Evolutionary conservation across 257 asterid genomes (phyloP).

Genomic region (Nicotiana obtusifolia): DNA sequence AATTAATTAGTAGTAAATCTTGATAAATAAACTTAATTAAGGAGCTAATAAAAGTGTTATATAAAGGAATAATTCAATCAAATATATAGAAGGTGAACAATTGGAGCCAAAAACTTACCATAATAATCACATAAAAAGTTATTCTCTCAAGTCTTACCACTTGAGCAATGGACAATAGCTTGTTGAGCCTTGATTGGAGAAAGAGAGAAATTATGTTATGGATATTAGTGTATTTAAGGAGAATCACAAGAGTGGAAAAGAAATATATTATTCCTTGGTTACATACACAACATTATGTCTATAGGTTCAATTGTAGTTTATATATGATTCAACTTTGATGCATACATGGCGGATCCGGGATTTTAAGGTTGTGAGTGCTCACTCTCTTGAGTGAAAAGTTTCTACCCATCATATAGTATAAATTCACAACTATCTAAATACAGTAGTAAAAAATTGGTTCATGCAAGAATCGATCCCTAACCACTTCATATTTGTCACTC

Average conservation of each 20-base stretch:
- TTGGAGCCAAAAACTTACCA: not conserved
- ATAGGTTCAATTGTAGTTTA: constrained; percentile 13
- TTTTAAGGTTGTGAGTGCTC: too few species aligned
- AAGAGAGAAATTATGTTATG: constrained; percentile 36
- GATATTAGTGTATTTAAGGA: constrained; percentile 43
- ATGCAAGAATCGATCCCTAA: too few species aligned
- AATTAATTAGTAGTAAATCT: not conserved
- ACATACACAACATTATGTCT: constrained; percentile 23
- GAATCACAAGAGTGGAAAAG: constrained; percentile 12
- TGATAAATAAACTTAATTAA: not conserved
- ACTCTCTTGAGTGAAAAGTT: too few species aligned
- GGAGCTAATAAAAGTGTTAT: not conserved
- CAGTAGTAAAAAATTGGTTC: too few species aligned
- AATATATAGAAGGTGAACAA: not conserved
- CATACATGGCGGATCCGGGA: too few species aligned
- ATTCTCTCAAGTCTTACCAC: constrained; percentile 30
- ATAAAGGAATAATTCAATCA: not conserved
- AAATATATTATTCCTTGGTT: constrained; percentile 12
- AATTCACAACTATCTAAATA: too few species aligned
- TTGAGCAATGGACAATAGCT: constrained; percentile 8
- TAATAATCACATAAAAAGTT: not conserved
- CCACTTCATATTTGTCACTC: too few species aligned
- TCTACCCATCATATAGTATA: too few species aligned
- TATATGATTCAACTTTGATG: not conserved
- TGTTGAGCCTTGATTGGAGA: constrained; percentile 8